Percentiles rank a stretch among this genome's conserved stretches.
Conservation (phyloP, 495 filamentous ascomycete species). For the Neurospora sp. region DNA sequence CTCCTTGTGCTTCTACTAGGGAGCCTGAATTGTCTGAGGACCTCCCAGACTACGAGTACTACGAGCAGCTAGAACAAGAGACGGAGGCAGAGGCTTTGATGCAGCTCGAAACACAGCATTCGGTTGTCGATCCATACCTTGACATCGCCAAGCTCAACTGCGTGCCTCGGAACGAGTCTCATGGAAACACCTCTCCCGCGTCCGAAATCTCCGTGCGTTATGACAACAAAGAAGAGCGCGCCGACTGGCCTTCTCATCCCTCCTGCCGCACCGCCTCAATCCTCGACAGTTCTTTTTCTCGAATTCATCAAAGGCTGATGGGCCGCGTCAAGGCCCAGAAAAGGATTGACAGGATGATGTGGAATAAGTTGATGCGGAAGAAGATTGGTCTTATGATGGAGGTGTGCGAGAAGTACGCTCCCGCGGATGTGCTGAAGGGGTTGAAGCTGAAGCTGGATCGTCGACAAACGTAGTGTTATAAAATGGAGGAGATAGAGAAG, state of each 20-base stretch:
- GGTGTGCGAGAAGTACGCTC: neutral
- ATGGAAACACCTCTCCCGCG: no score
- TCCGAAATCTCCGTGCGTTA: neutral
- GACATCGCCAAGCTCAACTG: neutral
- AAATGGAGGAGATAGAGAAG: neutral
- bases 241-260: neutral
- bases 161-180: neutral
- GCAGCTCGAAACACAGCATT: neutral
- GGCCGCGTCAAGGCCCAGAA: neutral
- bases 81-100: neutral
- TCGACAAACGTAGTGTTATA: neutral
- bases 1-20: neutral
- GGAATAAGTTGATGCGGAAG: neutral
- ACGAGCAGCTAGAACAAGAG: neutral
- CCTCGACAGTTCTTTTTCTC: fast-evolving
- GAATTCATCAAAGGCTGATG: neutral
- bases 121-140: fast-evolving
- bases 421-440: neutral
- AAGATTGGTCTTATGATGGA: neutral
- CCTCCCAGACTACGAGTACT: neutral
- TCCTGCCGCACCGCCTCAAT: neutral
- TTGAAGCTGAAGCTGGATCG: neutral
- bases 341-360: neutral
- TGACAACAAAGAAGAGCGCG: neutral
- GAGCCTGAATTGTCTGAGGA: neutral